Conservation (phyloP, 805 yeast genomes). For the Ascoidea rubescens region DNA sequence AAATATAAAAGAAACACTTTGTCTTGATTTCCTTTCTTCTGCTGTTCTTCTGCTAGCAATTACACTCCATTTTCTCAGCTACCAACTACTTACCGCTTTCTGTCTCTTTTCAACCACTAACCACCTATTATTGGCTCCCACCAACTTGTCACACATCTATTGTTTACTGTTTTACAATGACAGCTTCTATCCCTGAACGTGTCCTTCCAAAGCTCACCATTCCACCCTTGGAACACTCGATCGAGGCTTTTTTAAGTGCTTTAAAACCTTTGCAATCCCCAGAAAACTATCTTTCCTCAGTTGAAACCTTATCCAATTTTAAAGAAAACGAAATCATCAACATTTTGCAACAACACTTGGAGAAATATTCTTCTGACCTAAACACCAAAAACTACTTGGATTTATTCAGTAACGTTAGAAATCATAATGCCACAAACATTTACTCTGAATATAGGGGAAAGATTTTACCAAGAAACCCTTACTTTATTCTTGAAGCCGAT, state of each 20-base stretch:
- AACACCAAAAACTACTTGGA: conserved; percentile 40
- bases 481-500: conserved; percentile 60
- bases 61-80: too few relatives aligned
- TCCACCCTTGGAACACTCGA: conserved; percentile 38
- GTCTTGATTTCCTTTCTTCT: too few relatives aligned
- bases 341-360: conserved; percentile 39
- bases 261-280: conserved; percentile 43
- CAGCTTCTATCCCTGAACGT: not conserved
- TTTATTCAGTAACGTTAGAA: conserved; percentile 24
- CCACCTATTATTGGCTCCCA: too few relatives aligned
- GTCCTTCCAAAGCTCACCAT: conserved; percentile 46
- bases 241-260: conserved; percentile 38
- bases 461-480: conserved; percentile 66
- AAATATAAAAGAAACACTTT: too few relatives aligned
- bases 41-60: too few relatives aligned
- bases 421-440: conserved; percentile 36
- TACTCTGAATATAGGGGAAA: conserved; percentile 54
- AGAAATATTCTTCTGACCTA: conserved; percentile 22
- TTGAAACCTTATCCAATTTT: conserved; percentile 29
- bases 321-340: conserved; percentile 25
- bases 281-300: conserved; percentile 35
- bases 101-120: too few relatives aligned
- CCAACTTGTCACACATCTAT: too few relatives aligned
- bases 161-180: too few relatives aligned
- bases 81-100: too few relatives aligned